Percentiles rank a stretch among this genome's conserved stretches.
Conservation (phyloP, 768 basidiomycete genomes). For the Grammothele lineata region DNA sequence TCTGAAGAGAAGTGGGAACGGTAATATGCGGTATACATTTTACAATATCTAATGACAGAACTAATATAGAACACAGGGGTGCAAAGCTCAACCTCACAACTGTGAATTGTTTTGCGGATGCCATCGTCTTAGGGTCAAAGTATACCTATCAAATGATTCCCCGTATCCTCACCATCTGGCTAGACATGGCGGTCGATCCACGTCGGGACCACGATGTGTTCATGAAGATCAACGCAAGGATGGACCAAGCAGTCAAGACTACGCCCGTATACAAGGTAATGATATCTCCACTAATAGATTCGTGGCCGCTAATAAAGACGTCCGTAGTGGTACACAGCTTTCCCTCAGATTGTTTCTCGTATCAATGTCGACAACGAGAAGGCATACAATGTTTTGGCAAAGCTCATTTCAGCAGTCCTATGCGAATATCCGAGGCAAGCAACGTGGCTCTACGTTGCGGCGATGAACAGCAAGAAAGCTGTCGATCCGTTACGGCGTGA, state of each 20-base stretch:
- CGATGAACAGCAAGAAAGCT: slow-evolving; percentile 21
- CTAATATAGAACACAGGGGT: too few species aligned
- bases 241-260: slow-evolving; percentile 46
- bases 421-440: slow-evolving; percentile 84
- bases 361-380: slow-evolving; percentile 69
- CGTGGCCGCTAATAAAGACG: too few species aligned
- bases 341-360: slow-evolving; percentile 95
- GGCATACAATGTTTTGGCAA: slow-evolving; percentile 56
- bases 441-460: slow-evolving; percentile 88
- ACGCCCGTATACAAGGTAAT: slow-evolving; percentile 79
- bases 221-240: slow-evolving; percentile 46
- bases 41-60: too few species aligned
- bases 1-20: slow-evolving; percentile 40
- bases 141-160: slow-evolving; percentile 96
- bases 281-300: neutral
- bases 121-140: slow-evolving; percentile 83
- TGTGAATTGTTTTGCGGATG: slow-evolving; percentile 45
- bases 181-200: slow-evolving; percentile 72
- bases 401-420: slow-evolving; percentile 72
- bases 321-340: slow-evolving; percentile 87
- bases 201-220: slow-evolving; percentile 27
- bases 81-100: too few species aligned
- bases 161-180: slow-evolving; percentile 89
- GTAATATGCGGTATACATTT: too few species aligned
- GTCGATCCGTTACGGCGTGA: slow-evolving; percentile 2